Percentiles rank a stretch among this genome's conserved stretches.
phyloP scores from a whole-genome alignment of 2,329 filamentous ascomycete species.

The Aspergillus persii region DNA sequence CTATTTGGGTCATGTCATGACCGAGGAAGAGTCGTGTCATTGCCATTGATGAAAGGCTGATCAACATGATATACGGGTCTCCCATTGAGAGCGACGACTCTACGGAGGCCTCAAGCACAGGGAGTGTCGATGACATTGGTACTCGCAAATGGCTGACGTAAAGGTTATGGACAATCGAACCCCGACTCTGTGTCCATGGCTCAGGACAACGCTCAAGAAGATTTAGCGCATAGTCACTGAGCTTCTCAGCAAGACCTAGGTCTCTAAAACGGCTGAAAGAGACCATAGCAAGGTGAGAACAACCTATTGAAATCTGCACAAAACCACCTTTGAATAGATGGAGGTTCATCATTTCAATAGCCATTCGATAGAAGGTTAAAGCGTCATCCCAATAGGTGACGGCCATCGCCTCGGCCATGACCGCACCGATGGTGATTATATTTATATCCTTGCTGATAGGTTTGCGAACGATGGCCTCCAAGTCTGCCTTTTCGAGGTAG shows the following conservation, averaged over 20 bases:
- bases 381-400: constrained; percentile 61
- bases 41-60: constrained; percentile 60
- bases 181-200: constrained; percentile 55
- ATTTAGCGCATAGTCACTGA: constrained; percentile 53
- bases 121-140: constrained; percentile 52
- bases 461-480: constrained; percentile 36
- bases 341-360: constrained; percentile 56
- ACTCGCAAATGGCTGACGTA: constrained; percentile 61
- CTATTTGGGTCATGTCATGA: constrained; percentile 58
- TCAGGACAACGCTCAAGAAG: constrained; percentile 54
- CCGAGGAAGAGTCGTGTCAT: constrained; percentile 56
- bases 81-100: constrained; percentile 57
- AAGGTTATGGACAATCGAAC: constrained; percentile 56
- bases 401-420: constrained; percentile 58
- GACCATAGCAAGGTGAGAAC: constrained; percentile 57
- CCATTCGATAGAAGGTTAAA: constrained; percentile 58
- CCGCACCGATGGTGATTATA: constrained; percentile 49
- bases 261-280: constrained; percentile 58
- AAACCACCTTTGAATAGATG: constrained; percentile 57
- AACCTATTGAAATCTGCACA: constrained; percentile 58
- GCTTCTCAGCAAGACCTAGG: constrained; percentile 52
- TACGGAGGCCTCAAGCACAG: constrained; percentile 53
- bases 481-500: constrained; percentile 59
- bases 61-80: constrained; percentile 57
- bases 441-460: constrained; percentile 44